These are phyloP conservation scores for Botrytis medusae DNA, from an alignment of 2,329 filamentous ascomycete species.

Conservation along the genomic window DNA sequence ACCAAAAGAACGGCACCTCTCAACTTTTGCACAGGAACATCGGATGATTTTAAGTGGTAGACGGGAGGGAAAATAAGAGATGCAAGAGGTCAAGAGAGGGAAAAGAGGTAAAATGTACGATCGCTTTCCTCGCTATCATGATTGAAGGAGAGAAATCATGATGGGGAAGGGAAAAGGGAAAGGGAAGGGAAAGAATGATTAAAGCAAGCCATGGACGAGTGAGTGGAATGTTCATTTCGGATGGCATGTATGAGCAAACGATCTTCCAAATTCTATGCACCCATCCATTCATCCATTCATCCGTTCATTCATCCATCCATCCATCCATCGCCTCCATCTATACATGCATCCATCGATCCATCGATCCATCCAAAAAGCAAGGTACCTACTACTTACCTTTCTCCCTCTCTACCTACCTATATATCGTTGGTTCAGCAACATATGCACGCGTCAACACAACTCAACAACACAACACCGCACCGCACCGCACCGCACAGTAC, in stretches of 20 bases:
- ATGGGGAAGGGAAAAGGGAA: not conserved
- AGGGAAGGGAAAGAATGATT: not conserved
- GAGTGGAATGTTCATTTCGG: no score
- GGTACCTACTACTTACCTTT: no score
- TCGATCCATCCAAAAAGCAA: not conserved
- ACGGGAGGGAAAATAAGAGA: not conserved
- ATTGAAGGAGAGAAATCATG: not conserved
- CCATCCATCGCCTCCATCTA: not conserved
- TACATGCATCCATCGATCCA: not conserved
- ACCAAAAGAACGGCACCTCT: not conserved
- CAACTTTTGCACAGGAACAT: not conserved
- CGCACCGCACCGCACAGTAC: no score
- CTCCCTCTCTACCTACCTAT: not conserved
- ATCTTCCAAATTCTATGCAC: no score
- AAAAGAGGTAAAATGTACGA: not conserved
- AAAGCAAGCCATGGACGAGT: not conserved
- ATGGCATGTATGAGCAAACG: no score
- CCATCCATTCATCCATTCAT: no score
- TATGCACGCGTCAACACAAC: not conserved
- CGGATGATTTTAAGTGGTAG: not conserved
- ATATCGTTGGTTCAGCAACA: not conserved
- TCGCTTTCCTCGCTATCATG: not conserved
- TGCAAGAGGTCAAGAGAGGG: no score
- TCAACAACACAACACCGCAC: not conserved
- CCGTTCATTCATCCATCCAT: not conserved